phyloP scores from a whole-genome alignment of 1,139 yeast genomes.

The Magnusiomyces magnusii region DNA sequence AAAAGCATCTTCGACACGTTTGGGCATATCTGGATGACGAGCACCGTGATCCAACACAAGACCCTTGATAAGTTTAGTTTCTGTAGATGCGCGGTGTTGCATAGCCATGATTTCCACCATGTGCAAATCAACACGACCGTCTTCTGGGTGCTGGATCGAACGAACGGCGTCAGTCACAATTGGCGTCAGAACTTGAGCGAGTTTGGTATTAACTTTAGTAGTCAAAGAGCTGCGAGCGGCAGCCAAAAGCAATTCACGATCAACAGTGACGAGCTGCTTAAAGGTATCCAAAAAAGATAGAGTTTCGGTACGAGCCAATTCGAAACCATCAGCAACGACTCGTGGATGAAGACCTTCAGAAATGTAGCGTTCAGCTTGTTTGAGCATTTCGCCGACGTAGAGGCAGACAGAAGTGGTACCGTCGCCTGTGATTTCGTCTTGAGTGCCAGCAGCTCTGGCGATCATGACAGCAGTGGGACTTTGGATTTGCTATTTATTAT shows the following conservation, averaged over 20 bases:
- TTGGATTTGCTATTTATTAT: conserved; percentile 59
- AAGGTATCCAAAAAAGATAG: conserved; percentile 61
- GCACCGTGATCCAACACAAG: conserved; percentile 98
- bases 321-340: conserved; percentile 92
- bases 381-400: conserved; percentile 87
- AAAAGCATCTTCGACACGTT: conserved; percentile 70
- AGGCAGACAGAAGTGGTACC: conserved; percentile 98
- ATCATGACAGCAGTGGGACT: conserved; percentile 99
- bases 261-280: conserved; percentile 42
- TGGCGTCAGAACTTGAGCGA: conserved; percentile 78
- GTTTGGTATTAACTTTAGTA: conserved; percentile 72
- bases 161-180: conserved; percentile 95
- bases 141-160: conserved; percentile 51
- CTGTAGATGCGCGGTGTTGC: conserved; percentile 86
- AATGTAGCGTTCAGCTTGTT: conserved; percentile 89
- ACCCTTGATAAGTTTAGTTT: conserved; percentile 79
- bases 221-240: conserved; percentile 85
- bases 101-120: conserved; percentile 98
- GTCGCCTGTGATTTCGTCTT: conserved; percentile 98
- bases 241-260: conserved; percentile 81
- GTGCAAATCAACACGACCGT: conserved; percentile 68
- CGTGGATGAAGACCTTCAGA: conserved; percentile 96
- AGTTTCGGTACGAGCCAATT: conserved; percentile 71
- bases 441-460: conserved; percentile 96
- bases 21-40: conserved; percentile 99